Conservation (phyloP, 1,139 yeast genomes). For the Petasospora fabianii region DNA sequence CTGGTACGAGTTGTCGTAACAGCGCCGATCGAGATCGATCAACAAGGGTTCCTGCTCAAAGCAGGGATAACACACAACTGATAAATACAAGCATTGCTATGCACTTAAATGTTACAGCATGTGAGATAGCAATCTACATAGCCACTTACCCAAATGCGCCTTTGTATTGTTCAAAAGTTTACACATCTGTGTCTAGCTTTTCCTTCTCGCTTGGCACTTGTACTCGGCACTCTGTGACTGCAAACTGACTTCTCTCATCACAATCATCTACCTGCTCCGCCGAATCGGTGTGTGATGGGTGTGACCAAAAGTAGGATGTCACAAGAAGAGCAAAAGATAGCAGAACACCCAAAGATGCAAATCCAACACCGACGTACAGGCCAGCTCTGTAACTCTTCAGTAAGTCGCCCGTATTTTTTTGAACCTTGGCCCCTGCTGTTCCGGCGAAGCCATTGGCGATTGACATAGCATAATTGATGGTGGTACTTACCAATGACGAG, state of each 20-base stretch:
- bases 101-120: too few species aligned
- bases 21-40: too few species aligned
- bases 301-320: conserved; percentile 5
- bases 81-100: too few species aligned
- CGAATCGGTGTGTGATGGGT: neutral
- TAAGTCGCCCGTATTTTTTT: conserved; percentile 23
- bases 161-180: too few species aligned
- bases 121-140: too few species aligned
- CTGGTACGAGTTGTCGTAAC: too few species aligned
- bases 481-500: conserved; percentile 52
- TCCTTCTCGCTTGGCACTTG: too few species aligned
- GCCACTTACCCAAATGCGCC: too few species aligned
- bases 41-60: too few species aligned
- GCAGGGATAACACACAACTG: too few species aligned
- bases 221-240: too few species aligned
- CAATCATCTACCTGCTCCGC: neutral
- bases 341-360: conserved; percentile 25
- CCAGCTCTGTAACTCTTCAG: conserved; percentile 44
- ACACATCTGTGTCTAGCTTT: too few species aligned
- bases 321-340: conserved; percentile 12
- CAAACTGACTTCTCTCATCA: neutral
- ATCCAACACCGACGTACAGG: conserved; percentile 35
- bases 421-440: conserved; percentile 42
- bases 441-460: conserved; percentile 49
- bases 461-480: conserved; percentile 52